These are phyloP conservation scores for Suillus cothurnatus DNA, from an alignment of 768 basidiomycete genomes.

Conservation along the genomic window DNA sequence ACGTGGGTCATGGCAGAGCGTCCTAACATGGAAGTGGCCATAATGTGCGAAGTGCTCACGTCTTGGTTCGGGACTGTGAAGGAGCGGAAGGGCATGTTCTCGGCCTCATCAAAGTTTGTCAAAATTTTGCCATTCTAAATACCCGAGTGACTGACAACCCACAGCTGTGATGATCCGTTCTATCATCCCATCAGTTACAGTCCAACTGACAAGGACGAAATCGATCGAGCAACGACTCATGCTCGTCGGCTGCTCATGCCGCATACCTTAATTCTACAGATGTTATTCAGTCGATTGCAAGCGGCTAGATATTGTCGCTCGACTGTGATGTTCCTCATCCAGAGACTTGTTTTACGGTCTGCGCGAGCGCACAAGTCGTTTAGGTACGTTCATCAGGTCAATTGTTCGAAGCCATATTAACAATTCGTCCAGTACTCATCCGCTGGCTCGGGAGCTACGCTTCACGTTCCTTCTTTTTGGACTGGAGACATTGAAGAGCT, in stretches of 20 bases:
- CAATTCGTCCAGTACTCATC: conserved; percentile 68
- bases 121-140: conserved; percentile 2
- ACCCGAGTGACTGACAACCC: conserved; percentile 11
- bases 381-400: conserved; percentile 52
- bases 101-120: conserved; percentile 74
- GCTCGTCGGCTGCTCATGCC: conserved; percentile 81
- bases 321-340: conserved; percentile 82
- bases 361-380: conserved; percentile 66
- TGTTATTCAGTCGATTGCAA: conserved; percentile 90
- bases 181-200: conserved; percentile 83
- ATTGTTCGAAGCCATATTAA: neutral
- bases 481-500: conserved; percentile 89
- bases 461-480: conserved; percentile 93
- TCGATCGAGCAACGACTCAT: conserved; percentile 69
- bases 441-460: conserved; percentile 86
- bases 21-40: conserved; percentile 74
- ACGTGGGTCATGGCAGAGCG: conserved; percentile 93
- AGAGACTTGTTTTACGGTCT: conserved; percentile 84
- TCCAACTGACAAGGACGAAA: conserved; percentile 84
- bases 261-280: conserved; percentile 81
- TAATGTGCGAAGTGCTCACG: conserved; percentile 84
- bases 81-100: conserved; percentile 82
- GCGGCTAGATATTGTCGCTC: conserved; percentile 88
- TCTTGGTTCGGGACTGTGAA: conserved; percentile 87
- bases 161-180: conserved; percentile 88